Base-by-base conservation (phyloP, 2,329 filamentous ascomycete species). In the Polytolypa hystricis region DNA sequence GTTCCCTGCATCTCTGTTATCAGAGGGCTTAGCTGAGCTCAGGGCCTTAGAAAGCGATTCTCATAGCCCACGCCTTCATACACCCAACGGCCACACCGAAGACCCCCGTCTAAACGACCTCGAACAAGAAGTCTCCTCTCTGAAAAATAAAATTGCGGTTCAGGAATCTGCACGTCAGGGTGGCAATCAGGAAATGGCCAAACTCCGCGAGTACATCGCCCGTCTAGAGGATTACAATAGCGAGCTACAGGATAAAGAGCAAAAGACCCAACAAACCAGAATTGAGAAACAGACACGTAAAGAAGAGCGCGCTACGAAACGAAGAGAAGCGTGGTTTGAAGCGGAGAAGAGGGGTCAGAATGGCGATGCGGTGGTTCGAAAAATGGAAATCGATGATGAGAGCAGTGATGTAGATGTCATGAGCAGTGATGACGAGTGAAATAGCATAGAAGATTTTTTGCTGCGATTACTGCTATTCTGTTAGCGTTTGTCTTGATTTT, bases 291-390 rank as follows among this genome's bases (percentile, higher is more conserved):
- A 57, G 44, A 54, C 52, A 21, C 55, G 54, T 36, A 62, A 57
- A 40, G 60, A 64, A 36, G 57, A 59, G 19, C 53, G 56, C n/a
- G 60, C 57, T 21, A 41, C 49, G n/a, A 55, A 56, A 37, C 56
- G 54, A 36, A 52, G 62, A 38, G 52, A 65, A 45, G 60, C 60
- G 15, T 67, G 62, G 56, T 61, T 66, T 43, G 55, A 59, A 15
- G 62, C 60, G 3, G 62, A 65, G 42, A 66, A 60, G 42, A 58
- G 55, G 39, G 62, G 62, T 17, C 50, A 50, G 38, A 64, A 62
- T 44, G 60, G 60, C 1, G 60, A 64, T 47, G 47, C 47, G 4
- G 49, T 48, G n/a, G 46, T 65, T 30, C 53, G 54, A 26, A 50
- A 54, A 39, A 58, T 63, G 54, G 60, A 62, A 31, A 42, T 50